A percentile compares a stretch with the other conserved stretches of the same genome.
phyloP scores from a whole-genome alignment of 345 rosid species.

The Bretschneidera sinensis region DNA sequence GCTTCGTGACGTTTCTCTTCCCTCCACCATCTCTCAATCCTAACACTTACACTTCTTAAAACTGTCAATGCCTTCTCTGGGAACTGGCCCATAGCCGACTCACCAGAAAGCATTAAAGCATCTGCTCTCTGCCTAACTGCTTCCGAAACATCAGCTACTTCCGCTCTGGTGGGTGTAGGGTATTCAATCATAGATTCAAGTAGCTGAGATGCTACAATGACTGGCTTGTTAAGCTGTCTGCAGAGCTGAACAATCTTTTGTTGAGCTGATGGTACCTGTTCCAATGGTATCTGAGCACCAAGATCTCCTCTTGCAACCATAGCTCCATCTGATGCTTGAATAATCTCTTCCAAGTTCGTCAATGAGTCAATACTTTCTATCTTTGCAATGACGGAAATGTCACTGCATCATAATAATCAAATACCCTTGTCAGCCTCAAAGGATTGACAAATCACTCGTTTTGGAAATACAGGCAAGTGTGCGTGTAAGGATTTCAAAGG shows the following conservation, averaged over 20 bases:
- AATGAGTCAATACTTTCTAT: slow-evolving; percentile 93
- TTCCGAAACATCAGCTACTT: slow-evolving; percentile 98
- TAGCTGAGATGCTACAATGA: slow-evolving; percentile 91
- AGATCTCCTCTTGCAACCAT: slow-evolving; percentile 99
- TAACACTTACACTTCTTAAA: slow-evolving; percentile 84
- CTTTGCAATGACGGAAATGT: slow-evolving; percentile 86
- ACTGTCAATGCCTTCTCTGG: slow-evolving; percentile 95
- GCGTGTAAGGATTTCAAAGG: background rate
- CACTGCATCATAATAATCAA: slow-evolving; percentile 41
- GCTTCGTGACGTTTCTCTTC: slow-evolving; percentile 86
- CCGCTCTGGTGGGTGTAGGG: slow-evolving; percentile 99
- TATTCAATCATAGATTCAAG: slow-evolving; percentile 99
- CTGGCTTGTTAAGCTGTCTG: slow-evolving; percentile 90
- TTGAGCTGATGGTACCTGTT: slow-evolving; percentile 97
- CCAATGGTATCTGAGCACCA: slow-evolving; percentile 98
- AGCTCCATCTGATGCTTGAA: slow-evolving; percentile 94
- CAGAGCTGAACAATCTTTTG: slow-evolving; percentile 79
- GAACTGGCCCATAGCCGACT: slow-evolving; percentile 99
- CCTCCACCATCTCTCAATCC: slow-evolving; percentile 99
- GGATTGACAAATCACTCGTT: background rate
- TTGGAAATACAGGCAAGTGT: background rate
- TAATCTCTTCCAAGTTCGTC: slow-evolving; percentile 83
- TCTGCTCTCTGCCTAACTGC: slow-evolving; percentile 98
- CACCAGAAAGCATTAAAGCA: slow-evolving; percentile 98
- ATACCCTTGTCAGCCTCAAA: slow-evolving; percentile 10